Conservation (phyloP, 257 asterid species). For the Fraxinus anomala region DNA sequence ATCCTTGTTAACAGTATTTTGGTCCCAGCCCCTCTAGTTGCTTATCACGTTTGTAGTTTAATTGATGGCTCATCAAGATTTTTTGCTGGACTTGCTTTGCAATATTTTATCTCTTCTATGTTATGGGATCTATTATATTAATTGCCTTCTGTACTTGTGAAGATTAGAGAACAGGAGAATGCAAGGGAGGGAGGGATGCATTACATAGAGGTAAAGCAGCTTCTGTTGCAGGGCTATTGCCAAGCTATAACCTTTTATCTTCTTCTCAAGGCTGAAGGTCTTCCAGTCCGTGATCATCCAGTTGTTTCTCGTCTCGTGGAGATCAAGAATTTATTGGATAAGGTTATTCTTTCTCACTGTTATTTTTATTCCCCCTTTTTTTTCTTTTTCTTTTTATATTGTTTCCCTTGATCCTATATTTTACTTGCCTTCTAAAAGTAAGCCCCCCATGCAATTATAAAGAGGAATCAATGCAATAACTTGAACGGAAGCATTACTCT, state of each 20-base stretch:
- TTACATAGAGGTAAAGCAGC: constrained; percentile 78
- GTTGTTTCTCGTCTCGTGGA: constrained; percentile 84
- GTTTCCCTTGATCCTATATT: background rate
- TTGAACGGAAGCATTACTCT: constrained; percentile 6
- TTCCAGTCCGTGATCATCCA: constrained; percentile 91
- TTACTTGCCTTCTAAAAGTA: constrained; percentile 8
- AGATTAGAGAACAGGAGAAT: constrained; percentile 56
- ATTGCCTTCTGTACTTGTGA: constrained; percentile 31
- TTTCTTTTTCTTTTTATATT: background rate
- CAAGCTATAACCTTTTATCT: constrained; percentile 93
- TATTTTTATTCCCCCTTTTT: background rate
- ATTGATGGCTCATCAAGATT: background rate
- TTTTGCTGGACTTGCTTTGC: background rate
- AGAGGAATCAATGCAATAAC: background rate
- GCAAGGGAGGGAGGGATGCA: constrained; percentile 57
- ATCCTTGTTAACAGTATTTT: background rate
- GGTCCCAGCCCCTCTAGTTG: background rate
- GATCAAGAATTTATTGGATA: constrained; percentile 78
- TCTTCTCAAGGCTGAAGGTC: constrained; percentile 95
- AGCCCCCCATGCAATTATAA: background rate
- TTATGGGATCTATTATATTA: constrained; percentile 21
- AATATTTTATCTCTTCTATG: background rate
- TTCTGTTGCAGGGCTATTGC: constrained; percentile 79
- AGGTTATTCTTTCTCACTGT: constrained; percentile 54
- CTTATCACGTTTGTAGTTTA: background rate